A percentile compares a stretch with the other conserved stretches of the same genome.
Evolutionary conservation across 768 basidiomycete genomes (phyloP).

Genomic region (Coprinopsis strossmayeri): DNA sequence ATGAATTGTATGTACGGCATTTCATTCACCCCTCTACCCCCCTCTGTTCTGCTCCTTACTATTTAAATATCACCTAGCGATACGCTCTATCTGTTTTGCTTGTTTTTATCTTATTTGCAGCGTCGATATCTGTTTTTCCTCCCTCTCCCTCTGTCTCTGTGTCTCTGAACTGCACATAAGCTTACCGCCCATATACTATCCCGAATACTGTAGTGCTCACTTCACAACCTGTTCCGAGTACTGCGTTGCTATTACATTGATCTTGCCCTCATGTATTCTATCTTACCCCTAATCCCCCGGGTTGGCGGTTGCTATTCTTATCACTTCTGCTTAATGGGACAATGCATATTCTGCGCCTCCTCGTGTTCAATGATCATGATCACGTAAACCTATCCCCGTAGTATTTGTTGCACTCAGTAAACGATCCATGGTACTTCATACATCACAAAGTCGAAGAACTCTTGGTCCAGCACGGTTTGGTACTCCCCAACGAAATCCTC

Average conservation of each 20-base stretch:
- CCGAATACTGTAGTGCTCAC: neutral
- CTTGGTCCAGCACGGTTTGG: constrained; percentile 88
- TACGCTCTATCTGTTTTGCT: constrained; percentile 6
- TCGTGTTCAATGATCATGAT: neutral
- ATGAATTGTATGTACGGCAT: neutral
- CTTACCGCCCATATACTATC: neutral
- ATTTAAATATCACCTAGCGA: no score
- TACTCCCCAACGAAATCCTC: constrained; percentile 89
- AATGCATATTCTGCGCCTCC: neutral
- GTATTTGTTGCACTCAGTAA: constrained; percentile 12
- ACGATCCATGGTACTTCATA: constrained; percentile 92
- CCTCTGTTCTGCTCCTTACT: neutral
- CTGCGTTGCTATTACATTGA: constrained; percentile 4
- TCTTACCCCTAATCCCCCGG: neutral
- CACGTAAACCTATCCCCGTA: no score
- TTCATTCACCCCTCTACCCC: neutral
- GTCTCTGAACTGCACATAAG: neutral
- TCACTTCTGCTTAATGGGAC: neutral
- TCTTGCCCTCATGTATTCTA: constrained; percentile 10
- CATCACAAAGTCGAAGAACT: constrained; percentile 92
- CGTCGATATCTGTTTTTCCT: no score
- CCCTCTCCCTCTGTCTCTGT: constrained; percentile 4
- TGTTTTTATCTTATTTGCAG: no score
- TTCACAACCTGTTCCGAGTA: neutral
- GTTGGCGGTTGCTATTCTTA: neutral